Percentiles rank a stretch among this genome's conserved stretches.
These are phyloP conservation scores for Noccaea bulbosa DNA, from an alignment of 345 rosid species.

Conservation along the genomic window DNA sequence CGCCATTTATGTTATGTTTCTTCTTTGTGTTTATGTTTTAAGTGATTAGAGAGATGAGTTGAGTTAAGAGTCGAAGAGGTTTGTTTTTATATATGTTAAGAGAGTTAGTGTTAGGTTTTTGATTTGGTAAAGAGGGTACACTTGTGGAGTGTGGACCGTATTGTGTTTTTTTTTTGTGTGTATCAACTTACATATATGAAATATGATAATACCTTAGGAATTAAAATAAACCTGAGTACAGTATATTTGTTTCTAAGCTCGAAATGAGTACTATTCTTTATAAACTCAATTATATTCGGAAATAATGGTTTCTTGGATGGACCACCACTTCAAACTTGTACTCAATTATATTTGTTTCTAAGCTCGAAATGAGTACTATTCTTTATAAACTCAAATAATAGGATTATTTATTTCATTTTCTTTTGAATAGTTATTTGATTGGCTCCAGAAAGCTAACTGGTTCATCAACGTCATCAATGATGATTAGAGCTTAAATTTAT, in stretches of 20 bases:
- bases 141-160: slow-evolving; percentile 32
- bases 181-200: neutral
- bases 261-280: neutral
- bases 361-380: neutral
- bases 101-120: slow-evolving; percentile 38
- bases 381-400: neutral
- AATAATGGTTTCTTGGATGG: slow-evolving; percentile 27
- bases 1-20: slow-evolving; percentile 49
- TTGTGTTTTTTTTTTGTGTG: neutral
- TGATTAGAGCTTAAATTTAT: slow-evolving; percentile 21
- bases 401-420: neutral
- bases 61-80: slow-evolving; percentile 13
- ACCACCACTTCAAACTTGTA: slow-evolving; percentile 30
- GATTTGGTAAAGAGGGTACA: slow-evolving; percentile 42
- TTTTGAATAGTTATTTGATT: slow-evolving; percentile 15
- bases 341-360: neutral
- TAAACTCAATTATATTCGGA: slow-evolving; percentile 8
- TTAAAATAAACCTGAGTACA: neutral
- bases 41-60: slow-evolving; percentile 32
- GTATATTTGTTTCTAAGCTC: neutral
- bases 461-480: slow-evolving; percentile 11
- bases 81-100: slow-evolving; percentile 34
- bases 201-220: neutral
- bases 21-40: slow-evolving; percentile 25
- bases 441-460: slow-evolving; percentile 28